Conservation (phyloP, 1,284 basidiomycete genomes). For the Cryptococcus sp. region DNA sequence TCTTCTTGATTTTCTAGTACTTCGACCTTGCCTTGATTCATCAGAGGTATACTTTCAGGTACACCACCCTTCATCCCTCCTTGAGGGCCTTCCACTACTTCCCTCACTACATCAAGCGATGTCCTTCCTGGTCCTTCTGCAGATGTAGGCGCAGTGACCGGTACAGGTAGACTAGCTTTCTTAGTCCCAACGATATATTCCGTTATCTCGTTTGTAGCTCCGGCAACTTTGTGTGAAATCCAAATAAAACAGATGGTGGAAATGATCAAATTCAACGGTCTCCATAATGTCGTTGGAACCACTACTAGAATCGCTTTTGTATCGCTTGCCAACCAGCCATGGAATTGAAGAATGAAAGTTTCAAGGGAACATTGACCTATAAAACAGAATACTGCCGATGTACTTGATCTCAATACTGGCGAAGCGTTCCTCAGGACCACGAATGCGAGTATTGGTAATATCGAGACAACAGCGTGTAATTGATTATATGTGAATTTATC, state of each 20-base stretch:
- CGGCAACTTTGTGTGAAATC: conserved; percentile 67
- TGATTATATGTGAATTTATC: conserved; percentile 78
- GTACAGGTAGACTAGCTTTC: conserved; percentile 24
- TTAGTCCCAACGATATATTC: conserved; percentile 60
- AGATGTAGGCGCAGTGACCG: background rate
- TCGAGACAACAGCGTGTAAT: conserved; percentile 79
- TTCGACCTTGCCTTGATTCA: conserved; percentile 26
- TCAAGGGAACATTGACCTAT: conserved; percentile 78
- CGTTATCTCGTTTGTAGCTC: conserved; percentile 69
- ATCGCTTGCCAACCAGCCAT: conserved; percentile 82
- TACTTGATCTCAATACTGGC: conserved; percentile 62
- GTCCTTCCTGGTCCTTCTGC: background rate
- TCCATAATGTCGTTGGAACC: conserved; percentile 66
- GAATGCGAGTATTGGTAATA: conserved; percentile 72
- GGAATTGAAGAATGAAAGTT: conserved; percentile 83
- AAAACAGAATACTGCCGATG: conserved; percentile 67
- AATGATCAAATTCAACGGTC: conserved; percentile 69
- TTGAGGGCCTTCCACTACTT: conserved; percentile 24
- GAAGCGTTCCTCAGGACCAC: conserved; percentile 71
- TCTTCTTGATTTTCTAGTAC: conserved; percentile 2
- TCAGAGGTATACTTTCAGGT: conserved; percentile 44
- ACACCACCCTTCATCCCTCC: conserved; percentile 32
- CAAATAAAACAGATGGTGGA: conserved; percentile 73
- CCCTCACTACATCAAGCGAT: conserved; percentile 10
- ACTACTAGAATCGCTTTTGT: conserved; percentile 77